Evolutionary conservation across 768 basidiomycete species (phyloP).

Genomic region (Termitomyces sp.): DNA sequence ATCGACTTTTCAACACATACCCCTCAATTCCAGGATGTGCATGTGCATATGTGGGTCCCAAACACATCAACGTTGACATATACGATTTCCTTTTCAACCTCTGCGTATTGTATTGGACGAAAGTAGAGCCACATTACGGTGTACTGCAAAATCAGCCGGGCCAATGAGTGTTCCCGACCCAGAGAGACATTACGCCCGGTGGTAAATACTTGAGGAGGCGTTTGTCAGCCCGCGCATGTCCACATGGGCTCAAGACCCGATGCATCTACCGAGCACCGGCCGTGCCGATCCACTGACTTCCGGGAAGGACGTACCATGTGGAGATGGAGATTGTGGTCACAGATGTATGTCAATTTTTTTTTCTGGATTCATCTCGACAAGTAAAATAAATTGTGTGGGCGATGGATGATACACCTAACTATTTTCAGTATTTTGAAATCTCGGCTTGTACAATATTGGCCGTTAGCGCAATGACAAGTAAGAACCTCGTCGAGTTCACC

Average conservation of each 20-base stretch:
- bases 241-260: neutral
- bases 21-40: neutral
- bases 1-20: neutral
- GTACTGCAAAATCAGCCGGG: neutral
- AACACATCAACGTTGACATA: no score
- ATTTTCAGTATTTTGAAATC: neutral
- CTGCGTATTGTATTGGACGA: neutral
- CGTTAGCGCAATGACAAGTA: neutral
- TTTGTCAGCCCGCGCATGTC: neutral
- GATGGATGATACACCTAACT: neutral
- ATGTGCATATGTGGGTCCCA: neutral
- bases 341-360: neutral
- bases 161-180: neutral
- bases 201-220: neutral
- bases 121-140: neutral
- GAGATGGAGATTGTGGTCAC: neutral
- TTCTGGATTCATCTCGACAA: neutral
- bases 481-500: neutral
- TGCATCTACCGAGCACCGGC: neutral
- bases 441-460: neutral
- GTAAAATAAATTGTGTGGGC: neutral
- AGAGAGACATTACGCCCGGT: neutral
- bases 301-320: neutral
- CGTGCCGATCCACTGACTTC: neutral
- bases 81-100: neutral